Base-by-base conservation (phyloP, 2,329 filamentous ascomycete genomes). In the Ascocoryne sarcoides region DNA sequence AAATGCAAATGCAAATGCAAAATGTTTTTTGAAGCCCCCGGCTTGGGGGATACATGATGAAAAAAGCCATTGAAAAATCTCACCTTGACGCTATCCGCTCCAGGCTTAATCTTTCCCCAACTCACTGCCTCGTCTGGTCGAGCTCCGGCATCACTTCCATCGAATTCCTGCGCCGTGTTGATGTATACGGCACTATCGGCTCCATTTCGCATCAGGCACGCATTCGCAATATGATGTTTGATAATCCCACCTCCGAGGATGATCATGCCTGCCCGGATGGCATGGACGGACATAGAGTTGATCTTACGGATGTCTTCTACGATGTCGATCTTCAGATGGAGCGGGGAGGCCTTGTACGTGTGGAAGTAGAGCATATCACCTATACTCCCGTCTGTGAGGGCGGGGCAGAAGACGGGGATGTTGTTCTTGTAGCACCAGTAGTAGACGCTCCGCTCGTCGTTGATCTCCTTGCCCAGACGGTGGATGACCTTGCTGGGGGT, bases 361-460 rank as follows among this genome's bases (percentile, higher is more conserved):
- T 98, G 90, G 62, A 98, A 96, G 65, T 95, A 96, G 30, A 98
- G 71, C 92, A 98, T 98, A 62, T 98, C 92, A 4, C 92, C 92
- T 15, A 98, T 66, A 53, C 86, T 94, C 14, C 92, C 92, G 58
- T 98, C 92, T 0, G 92, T 98, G 54, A 98, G 68, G 4, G 92
- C 92, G 0, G 92, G 92, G 59, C 90, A 96, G 68, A 98, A 98
- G 12, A 98, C 83, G 1, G 92, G 92, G 42, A 98, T 96, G 61
- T 92, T 71, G 65, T 98, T 96, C 66, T 89, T 92, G 67, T 84
- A 93, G 1, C 90, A 90, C 92, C 92, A 98, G 68, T 96, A 58
- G 61, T 89, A 92, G 16, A 96, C 88, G 1, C 84, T 93, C 12
- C 80, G 72, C 64, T 94, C 85, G 61, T 96, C 77, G 62, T 95